Base-by-base conservation (phyloP, 2,329 filamentous ascomycete species). In the Penicillium crustosum region DNA sequence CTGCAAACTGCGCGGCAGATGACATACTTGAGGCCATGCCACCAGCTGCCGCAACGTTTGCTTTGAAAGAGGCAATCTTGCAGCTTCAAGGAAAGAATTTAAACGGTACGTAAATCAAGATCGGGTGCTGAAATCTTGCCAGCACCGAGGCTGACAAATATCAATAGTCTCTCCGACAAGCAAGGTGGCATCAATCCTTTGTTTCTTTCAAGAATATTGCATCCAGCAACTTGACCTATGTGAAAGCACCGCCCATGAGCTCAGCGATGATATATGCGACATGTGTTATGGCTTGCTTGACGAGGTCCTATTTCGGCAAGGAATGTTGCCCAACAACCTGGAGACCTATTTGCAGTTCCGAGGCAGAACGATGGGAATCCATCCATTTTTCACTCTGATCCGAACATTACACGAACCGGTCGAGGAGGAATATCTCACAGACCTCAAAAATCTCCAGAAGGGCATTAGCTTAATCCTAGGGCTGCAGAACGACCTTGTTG, bases 401-500 rank as follows among this genome's bases (percentile, higher is more conserved):
- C 29, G 53, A 9, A 50, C 53, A 19, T 6, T 55, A 12, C 29
- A 35, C 21, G 8, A 12, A 13, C 29, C 45, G 21, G 21, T 50
- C n/a, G 12, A 29, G 5, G 25, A 1, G 1, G 6, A 50, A 21
- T 44, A 50, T 36, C 17, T 43, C 3, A 23, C 19, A 2, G 8
- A 6, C 2, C 45, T 55, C 2, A 21, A 13, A 17, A 23, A 55
- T 12, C 39, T 55, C 12, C 53, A 43, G 19, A 27, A 25, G 2
- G 17, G n/a, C 2, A 23, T 55, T 9, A 27, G 53, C 19, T 12
- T 50, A 13, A 38, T 55, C 0, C 31, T 55, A 2, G 53, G 53
- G 12, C 53, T 55, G 6, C 53, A 55, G 9, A 55, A 55, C 7
- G 53, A 55, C 19, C 53, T 55, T 15, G 53, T 55, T 13, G 53